phyloP scores from a whole-genome alignment of 768 basidiomycete species.

The Tylopilus subfusipes region DNA sequence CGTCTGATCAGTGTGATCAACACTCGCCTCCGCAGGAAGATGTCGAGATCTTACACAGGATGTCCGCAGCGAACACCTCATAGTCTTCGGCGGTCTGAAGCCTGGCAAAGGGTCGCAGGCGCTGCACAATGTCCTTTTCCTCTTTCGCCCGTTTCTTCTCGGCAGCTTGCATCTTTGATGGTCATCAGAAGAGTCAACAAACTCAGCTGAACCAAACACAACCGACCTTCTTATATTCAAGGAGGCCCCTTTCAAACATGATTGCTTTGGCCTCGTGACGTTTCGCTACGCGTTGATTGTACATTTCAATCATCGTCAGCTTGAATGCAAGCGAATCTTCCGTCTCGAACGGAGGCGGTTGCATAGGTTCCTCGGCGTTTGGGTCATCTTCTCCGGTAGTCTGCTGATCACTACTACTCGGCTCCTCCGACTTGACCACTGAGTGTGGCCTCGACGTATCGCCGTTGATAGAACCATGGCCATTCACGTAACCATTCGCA shows the following conservation, averaged over 20 bases:
- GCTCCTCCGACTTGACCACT: constrained; percentile 43
- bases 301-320: constrained; percentile 84
- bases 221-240: constrained; percentile 91
- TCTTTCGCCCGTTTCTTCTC: constrained; percentile 91
- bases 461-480: constrained; percentile 37
- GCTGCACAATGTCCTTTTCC: constrained; percentile 85
- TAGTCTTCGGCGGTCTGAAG: constrained; percentile 91
- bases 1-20: constrained; percentile 51
- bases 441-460: constrained; percentile 27
- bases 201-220: no score
- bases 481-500: constrained; percentile 32
- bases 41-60: constrained; percentile 65
- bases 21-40: background rate
- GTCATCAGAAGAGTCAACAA: background rate
- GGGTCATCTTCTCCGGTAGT: constrained; percentile 54
- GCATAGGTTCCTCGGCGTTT: constrained; percentile 58
- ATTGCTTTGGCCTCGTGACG: constrained; percentile 80
- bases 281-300: constrained; percentile 83
- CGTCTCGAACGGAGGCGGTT: constrained; percentile 80
- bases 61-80: constrained; percentile 81
- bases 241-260: constrained; percentile 86
- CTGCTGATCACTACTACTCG: constrained; percentile 31
- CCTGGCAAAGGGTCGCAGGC: constrained; percentile 86
- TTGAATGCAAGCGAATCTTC: constrained; percentile 84
- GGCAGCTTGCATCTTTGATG: constrained; percentile 72